A percentile compares a stretch with the other conserved stretches of the same genome.
Conservation (phyloP, 169 alveolate species). For the Pseudocohnilembus persalinus region DNA sequence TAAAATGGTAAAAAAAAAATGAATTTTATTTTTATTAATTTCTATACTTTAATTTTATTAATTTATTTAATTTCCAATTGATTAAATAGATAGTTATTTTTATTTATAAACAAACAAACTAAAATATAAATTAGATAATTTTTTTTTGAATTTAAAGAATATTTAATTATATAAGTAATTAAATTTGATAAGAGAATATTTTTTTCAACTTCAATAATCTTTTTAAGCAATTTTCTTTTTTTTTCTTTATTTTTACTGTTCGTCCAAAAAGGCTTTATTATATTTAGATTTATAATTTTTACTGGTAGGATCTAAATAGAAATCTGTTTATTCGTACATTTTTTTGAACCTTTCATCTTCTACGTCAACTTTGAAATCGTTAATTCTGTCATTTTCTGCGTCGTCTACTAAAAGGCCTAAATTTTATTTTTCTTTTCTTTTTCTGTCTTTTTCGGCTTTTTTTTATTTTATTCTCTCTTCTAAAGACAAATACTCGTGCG, state of each 20-base stretch:
- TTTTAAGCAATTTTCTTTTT: constrained; percentile 23
- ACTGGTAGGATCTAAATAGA: constrained; percentile 83
- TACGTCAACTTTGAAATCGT: constrained; percentile 57
- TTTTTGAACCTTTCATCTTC: constrained; percentile 79
- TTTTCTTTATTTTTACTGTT: constrained; percentile 31
- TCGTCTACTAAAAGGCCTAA: constrained; percentile 69
- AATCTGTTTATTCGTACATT: constrained; percentile 56
- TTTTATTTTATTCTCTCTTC: constrained; percentile 47
- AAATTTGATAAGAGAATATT: no score
- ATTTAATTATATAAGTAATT: no score
- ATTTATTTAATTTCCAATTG: no score
- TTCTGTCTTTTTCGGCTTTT: constrained; percentile 20
- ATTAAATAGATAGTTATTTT: no score
- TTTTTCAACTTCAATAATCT: no score
- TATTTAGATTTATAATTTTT: constrained; percentile 56
- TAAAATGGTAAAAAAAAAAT: no score
- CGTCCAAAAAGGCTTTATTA: constrained; percentile 9
- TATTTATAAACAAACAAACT: no score
- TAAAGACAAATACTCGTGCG: constrained; percentile 47
- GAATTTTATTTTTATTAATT: no score
- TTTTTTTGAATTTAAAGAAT: no score
- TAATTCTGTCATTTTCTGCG: constrained; percentile 42
- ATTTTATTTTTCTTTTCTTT: constrained; percentile 49
- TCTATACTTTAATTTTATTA: no score
- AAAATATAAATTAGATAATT: no score